phyloP scores from a whole-genome alignment of 768 basidiomycete species.

The Pleurotus giganteus region DNA sequence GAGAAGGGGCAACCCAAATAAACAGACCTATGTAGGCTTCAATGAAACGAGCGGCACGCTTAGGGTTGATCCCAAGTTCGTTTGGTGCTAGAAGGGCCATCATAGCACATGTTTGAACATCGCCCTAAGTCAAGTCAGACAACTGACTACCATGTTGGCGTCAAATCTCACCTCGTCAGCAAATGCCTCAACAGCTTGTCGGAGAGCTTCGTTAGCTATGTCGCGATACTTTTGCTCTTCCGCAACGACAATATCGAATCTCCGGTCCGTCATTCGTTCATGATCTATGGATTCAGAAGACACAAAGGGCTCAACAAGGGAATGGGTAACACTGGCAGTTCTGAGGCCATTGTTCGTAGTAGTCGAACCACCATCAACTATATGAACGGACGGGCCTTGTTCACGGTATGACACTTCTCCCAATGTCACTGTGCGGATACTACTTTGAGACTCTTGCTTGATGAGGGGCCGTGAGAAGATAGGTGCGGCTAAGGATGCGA shows the following conservation, averaged over 20 bases:
- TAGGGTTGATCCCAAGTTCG: slow-evolving; percentile 50
- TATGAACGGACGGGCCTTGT: slow-evolving; percentile 12
- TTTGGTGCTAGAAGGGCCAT: slow-evolving; percentile 57
- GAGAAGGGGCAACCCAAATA: not conserved
- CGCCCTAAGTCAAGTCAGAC: slow-evolving; percentile 47
- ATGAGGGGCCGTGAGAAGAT: slow-evolving; percentile 26
- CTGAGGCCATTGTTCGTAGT: not conserved
- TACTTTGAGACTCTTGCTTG: slow-evolving; percentile 60
- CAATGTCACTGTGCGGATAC: slow-evolving; percentile 69
- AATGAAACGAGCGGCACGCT: slow-evolving; percentile 50
- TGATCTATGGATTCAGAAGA: slow-evolving; percentile 13
- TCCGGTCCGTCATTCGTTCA: slow-evolving; percentile 32
- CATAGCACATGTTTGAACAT: slow-evolving; percentile 80
- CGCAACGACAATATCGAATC: slow-evolving; percentile 40
- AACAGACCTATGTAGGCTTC: slow-evolving; percentile 72
- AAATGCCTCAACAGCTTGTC: slow-evolving; percentile 56
- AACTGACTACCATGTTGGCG: not conserved
- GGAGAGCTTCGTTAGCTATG: slow-evolving; percentile 56
- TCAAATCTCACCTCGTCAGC: slow-evolving; percentile 50
- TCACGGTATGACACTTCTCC: slow-evolving; percentile 42
- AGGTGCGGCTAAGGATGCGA: slow-evolving; percentile 56
- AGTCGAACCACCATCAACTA: not conserved
- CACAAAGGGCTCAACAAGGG: not conserved
- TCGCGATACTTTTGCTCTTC: slow-evolving; percentile 53
- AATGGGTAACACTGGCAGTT: slow-evolving; percentile 1